A percentile compares a stretch with the other conserved stretches of the same genome.
These are phyloP conservation scores for Saprolegnia parasitica DNA, from an alignment of 352 stramenopile genomes.

Conservation along the genomic window DNA sequence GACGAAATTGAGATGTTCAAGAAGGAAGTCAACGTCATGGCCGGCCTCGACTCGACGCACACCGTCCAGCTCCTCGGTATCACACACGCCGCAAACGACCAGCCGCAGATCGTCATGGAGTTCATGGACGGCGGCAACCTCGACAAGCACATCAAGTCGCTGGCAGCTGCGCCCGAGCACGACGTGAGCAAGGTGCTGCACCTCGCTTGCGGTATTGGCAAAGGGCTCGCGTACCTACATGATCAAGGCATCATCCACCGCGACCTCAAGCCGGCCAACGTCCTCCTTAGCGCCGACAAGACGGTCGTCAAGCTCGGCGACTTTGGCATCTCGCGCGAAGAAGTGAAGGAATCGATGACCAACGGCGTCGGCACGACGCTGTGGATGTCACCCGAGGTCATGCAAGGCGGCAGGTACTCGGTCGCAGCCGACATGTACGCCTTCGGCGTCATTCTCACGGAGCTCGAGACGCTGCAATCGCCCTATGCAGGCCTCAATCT, in stretches of 20 bases:
- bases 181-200: background rate
- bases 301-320: conserved; percentile 84
- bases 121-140: conserved; percentile 80
- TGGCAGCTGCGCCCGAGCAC: conserved; percentile 25
- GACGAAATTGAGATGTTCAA: background rate
- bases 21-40: background rate
- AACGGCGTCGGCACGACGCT: conserved; percentile 64
- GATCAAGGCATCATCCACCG: conserved; percentile 83
- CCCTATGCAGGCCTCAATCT: background rate
- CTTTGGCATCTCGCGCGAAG: conserved; percentile 82
- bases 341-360: conserved; percentile 56
- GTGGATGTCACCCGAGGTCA: conserved; percentile 84
- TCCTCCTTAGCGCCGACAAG: conserved; percentile 71
- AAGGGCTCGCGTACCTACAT: conserved; percentile 75
- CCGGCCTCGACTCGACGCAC: conserved; percentile 25
- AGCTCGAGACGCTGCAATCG: background rate
- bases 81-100: conserved; percentile 67
- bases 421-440: background rate
- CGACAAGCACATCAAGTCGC: conserved; percentile 71
- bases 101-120: conserved; percentile 88
- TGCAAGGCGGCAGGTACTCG: background rate
- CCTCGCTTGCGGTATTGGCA: background rate
- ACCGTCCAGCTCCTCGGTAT: conserved; percentile 86
- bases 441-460: background rate
- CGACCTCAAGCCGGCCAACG: conserved; percentile 82